Evolutionary conservation across 805 yeast genomes (phyloP).

Genomic region (Teunomyces cretensis): DNA sequence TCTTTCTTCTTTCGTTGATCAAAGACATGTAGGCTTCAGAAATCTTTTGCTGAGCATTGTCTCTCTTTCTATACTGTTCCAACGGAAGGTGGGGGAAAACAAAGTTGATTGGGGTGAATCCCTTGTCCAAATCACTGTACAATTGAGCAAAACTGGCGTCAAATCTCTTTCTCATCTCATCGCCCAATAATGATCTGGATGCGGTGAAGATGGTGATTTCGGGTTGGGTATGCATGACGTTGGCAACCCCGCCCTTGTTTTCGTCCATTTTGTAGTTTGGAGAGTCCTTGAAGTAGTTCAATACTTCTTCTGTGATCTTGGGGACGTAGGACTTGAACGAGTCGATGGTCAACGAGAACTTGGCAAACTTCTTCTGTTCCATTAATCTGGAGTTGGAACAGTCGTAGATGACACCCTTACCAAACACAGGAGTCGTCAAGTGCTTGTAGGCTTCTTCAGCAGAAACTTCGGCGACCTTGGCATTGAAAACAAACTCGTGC

Average conservation of each 20-base stretch:
- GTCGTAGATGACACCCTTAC: conserved; percentile 96
- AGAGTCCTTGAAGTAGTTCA: conserved; percentile 59
- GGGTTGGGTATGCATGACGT: conserved; percentile 84
- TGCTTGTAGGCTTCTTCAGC: conserved; percentile 97
- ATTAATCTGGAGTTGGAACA: conserved; percentile 90
- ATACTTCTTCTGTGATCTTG: conserved; percentile 74
- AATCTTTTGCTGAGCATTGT: conserved; percentile 80
- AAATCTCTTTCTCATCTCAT: conserved; percentile 82
- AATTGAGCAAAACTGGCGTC: conserved; percentile 80
- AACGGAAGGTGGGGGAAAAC: conserved; percentile 93
- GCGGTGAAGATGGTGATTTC: conserved; percentile 97
- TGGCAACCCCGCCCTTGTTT: conserved; percentile 46
- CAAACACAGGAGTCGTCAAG: conserved; percentile 98
- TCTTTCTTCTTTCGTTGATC: conserved; percentile 68
- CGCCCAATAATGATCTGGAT: conserved; percentile 85
- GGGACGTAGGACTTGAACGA: conserved; percentile 88
- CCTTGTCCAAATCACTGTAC: conserved; percentile 91
- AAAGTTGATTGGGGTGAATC: conserved; percentile 93
- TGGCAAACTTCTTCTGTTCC: conserved; percentile 98
- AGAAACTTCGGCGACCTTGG: conserved; percentile 82
- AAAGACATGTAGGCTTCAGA: conserved; percentile 78
- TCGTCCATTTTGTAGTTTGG: conserved; percentile 44
- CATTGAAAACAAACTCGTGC: conserved; percentile 92
- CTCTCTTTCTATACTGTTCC: conserved; percentile 81
- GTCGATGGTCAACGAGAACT: conserved; percentile 81